phyloP scores from a whole-genome alignment of 495 filamentous ascomycete genomes.

The Neurospora sp. region DNA sequence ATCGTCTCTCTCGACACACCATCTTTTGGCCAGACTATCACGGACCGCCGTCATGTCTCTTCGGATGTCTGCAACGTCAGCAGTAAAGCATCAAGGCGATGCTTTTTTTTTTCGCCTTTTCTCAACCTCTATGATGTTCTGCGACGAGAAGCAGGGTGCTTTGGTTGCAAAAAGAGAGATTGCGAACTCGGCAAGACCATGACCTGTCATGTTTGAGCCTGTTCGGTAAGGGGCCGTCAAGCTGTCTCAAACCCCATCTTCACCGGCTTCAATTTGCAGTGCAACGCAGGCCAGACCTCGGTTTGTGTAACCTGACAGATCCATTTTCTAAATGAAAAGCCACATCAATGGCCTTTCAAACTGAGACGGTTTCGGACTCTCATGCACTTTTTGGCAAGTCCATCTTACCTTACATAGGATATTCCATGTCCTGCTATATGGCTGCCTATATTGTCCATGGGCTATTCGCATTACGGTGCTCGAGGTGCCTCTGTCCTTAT shows the following conservation, averaged over 20 bases:
- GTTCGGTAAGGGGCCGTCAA: background rate
- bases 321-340: background rate
- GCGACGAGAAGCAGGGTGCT: background rate
- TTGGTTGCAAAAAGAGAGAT: background rate
- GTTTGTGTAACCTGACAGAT: background rate
- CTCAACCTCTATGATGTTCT: background rate
- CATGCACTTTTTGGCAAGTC: background rate
- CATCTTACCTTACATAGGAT: background rate
- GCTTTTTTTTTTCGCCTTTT: background rate
- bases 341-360: background rate
- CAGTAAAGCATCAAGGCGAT: background rate
- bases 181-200: background rate
- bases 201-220: background rate
- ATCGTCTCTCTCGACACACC: background rate
- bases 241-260: background rate
- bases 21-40: background rate
- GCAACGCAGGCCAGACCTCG: background rate
- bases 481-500: background rate
- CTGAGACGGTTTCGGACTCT: background rate
- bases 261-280: background rate
- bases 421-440: background rate
- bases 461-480: background rate
- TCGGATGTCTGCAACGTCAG: background rate
- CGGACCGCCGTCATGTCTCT: background rate
- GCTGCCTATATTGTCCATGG: background rate